These are phyloP conservation scores for Aspergillus campestris DNA, from an alignment of 495 filamentous ascomycete species.

Conservation along the genomic window DNA sequence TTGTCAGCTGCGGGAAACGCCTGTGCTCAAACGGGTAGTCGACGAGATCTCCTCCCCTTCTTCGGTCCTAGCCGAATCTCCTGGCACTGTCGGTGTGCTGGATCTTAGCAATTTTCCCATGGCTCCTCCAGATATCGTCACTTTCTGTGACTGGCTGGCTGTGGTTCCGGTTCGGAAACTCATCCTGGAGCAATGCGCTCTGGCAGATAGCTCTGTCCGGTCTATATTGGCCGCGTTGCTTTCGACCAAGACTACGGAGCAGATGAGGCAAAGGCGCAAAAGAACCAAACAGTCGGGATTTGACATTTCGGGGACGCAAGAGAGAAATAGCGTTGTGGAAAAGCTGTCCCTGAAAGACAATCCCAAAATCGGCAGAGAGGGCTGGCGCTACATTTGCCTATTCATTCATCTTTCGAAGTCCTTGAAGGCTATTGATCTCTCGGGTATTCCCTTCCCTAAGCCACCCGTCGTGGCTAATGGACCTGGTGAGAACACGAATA, in stretches of 20 bases:
- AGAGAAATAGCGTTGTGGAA: slow-evolving; percentile 66
- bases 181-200: slow-evolving; percentile 73
- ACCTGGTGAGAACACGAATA: background rate
- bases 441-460: slow-evolving; percentile 72
- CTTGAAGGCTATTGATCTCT: slow-evolving; percentile 77
- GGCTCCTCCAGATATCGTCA: slow-evolving; percentile 71
- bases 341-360: slow-evolving; percentile 87
- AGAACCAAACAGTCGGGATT: slow-evolving; percentile 19
- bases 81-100: slow-evolving; percentile 68
- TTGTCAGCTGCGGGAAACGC: slow-evolving; percentile 86
- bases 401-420: slow-evolving; percentile 87
- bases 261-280: slow-evolving; percentile 39
- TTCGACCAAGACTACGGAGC: slow-evolving; percentile 61
- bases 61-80: slow-evolving; percentile 47
- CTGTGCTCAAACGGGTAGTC: slow-evolving; percentile 77
- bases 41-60: slow-evolving; percentile 71
- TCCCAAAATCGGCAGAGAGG: slow-evolving; percentile 69
- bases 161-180: slow-evolving; percentile 84
- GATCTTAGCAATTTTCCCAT: slow-evolving; percentile 81
- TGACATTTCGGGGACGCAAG: slow-evolving; percentile 17
- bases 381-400: slow-evolving; percentile 84
- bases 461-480: slow-evolving; percentile 14
- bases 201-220: slow-evolving; percentile 78
- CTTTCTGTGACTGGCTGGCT: slow-evolving; percentile 87
- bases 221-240: slow-evolving; percentile 81